Conservation (phyloP, 176 grass and related monocot species). For the Hyparrhenia diplandra region DNA sequence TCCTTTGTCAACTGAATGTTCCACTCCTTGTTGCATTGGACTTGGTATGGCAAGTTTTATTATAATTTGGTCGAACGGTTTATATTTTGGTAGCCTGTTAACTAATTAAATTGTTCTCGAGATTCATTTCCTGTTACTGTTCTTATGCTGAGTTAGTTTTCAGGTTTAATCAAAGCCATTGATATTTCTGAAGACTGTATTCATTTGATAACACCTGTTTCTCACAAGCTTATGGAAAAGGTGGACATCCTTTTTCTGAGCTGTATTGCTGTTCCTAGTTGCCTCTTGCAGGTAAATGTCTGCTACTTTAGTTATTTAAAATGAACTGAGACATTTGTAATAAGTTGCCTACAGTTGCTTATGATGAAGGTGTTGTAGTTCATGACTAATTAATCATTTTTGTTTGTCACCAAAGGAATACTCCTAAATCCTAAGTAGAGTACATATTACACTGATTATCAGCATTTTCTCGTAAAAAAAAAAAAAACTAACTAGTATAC, state of each 20-base stretch:
- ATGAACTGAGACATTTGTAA: background rate
- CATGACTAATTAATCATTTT: background rate
- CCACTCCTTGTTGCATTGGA: slow-evolving; percentile 55
- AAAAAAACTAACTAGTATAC: background rate
- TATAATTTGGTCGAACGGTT: background rate
- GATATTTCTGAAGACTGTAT: slow-evolving; percentile 28
- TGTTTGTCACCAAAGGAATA: background rate
- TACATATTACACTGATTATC: background rate
- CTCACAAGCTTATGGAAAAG: slow-evolving; percentile 23
- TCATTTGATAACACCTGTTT: slow-evolving; percentile 45
- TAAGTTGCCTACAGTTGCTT: background rate
- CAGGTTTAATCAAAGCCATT: slow-evolving; percentile 46
- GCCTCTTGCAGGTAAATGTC: slow-evolving; percentile 35
- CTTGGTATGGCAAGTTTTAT: slow-evolving; percentile 37
- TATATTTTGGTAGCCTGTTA: background rate
- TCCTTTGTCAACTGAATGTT: slow-evolving; percentile 33
- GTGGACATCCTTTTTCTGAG: slow-evolving; percentile 30
- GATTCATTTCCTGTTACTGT: background rate
- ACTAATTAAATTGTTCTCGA: background rate
- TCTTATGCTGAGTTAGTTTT: background rate
- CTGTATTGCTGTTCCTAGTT: slow-evolving; percentile 32
- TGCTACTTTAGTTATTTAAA: background rate
- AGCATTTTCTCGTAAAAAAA: background rate
- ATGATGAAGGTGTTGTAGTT: background rate
- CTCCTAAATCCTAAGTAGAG: background rate